Base-by-base conservation (phyloP, 225 moss, liverwort and hornwort species). In the Pleurozium schreberi region DNA sequence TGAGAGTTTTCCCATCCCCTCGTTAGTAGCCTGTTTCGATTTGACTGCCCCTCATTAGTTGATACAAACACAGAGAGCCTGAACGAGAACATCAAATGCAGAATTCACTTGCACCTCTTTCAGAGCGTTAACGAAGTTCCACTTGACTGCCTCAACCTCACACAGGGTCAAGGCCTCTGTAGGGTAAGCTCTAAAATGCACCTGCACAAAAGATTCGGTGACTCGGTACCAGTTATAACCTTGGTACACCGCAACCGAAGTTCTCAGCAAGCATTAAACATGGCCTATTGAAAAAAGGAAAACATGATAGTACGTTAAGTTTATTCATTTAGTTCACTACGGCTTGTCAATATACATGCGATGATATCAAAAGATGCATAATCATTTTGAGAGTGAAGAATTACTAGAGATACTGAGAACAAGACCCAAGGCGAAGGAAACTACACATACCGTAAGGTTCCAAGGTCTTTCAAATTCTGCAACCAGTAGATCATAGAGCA, bases 401-500 rank as follows among this genome's bases (percentile, higher is more conserved):
- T 33, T 58, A 16, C 23, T 18, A 25, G 73, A 36, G 73, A 55
- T 74, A 74, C 73, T 45, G 18, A 47, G 74, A 74, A 78, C 40
- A 57, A 67, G 16, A 34, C 57, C 34, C 43, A 75, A 52, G 80
- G 45, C 69, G 75, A 88, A 67, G 52, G 67, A 84, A 63, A 65
- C 55, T 42, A 75, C 64, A 87, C 88, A 85, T 92, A 97, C 98
- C 93, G 96, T 99, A 81, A 99, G 92, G 79, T 95, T 97, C 98
- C 98, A 98, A 36, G 98, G 98, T 87, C 98, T 92, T 91, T 98
- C 96, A 73, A 97, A 96, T 92, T 97, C 98, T 83, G 96, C 96
- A 92, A 96, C 96, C 89, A 98, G 91, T 66, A 98, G 93, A 88
- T 99, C 97, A 91, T 96, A 97, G 63, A 99, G 93, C 75, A 97